Evolutionary conservation across 495 filamentous ascomycete genomes (phyloP), one percentile per base, ranked within the genome.

Genomic region (Talaromyces thailandensis): DNA sequence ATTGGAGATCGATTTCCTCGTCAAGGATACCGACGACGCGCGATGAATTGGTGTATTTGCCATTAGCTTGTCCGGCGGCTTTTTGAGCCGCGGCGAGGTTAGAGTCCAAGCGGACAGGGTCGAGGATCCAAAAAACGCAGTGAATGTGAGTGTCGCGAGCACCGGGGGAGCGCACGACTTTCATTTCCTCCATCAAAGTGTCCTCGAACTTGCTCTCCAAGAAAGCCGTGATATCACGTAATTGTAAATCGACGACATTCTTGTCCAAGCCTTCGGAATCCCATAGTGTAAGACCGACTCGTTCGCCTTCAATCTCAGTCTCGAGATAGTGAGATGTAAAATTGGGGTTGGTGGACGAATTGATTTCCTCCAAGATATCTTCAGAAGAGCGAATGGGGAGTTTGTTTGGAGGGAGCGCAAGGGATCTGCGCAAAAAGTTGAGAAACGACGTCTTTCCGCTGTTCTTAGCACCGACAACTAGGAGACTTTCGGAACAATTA

Each of bases 191-290:
- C 35, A 86, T 87, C 71, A 98, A 93, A 0, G 94, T 98, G 70
- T 98, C 95, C 72, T 98, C 93, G 64, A 98, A 98, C 72, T 98
- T 98, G 74, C 88, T 93, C 77, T 98, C 94, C 60, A 98, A 78
- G 79, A 98, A 98, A 12, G 87, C 83, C 26, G 89, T 86, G 74
- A 96, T 92, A 64, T 93, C 91, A 58, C 93, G 88, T 62, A 98
- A 78, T 74, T 98, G 94, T 57, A 98, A 79, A 73, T 97, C 94
- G 51, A 95, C 92, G 26, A 96, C 84, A 71, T 90, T 91, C 81
- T 90, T 92, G 77, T 98, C 93, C 60, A 98, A 76, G 1, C 94
- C 94, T 65, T 90, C 85, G 14, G 94, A 97, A 68, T 98, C 94
- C 94, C 93, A 98, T 26, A 98, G 77, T 4, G 94, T 98, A 63